These are phyloP conservation scores for Sporothrix variecibatus DNA, from an alignment of 2,329 filamentous ascomycete species.

Conservation along the genomic window DNA sequence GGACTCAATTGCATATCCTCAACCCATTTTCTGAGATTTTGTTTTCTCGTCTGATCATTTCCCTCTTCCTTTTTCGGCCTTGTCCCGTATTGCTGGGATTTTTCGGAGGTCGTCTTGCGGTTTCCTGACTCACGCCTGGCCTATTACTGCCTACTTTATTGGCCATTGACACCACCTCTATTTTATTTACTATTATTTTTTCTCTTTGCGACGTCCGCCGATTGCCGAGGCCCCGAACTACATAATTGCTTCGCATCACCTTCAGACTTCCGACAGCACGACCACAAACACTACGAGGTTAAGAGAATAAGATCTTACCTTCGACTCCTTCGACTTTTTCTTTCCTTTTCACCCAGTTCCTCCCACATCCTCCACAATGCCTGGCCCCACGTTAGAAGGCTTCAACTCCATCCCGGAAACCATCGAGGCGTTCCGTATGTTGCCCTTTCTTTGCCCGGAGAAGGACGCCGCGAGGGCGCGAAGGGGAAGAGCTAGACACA, in stretches of 20 bases:
- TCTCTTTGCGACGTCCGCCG: constrained; percentile 11
- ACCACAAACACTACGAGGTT: background rate
- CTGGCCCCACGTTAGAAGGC: constrained; percentile 53
- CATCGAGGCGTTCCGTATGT: constrained; percentile 65
- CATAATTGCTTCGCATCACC: constrained; percentile 7
- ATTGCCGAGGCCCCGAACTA: constrained; percentile 22
- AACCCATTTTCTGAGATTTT: background rate
- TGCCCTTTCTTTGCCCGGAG: background rate
- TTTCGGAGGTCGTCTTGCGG: background rate
- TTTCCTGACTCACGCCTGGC: constrained; percentile 11
- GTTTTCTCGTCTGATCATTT: background rate
- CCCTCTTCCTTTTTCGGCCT: background rate
- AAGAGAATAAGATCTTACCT: background rate
- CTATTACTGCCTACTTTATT: background rate
- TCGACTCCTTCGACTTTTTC: background rate
- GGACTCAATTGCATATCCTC: constrained; percentile 1
- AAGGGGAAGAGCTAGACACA: background rate
- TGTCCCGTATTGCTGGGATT: background rate
- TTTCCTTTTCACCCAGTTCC: background rate
- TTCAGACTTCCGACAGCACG: background rate
- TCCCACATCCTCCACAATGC: constrained; percentile 40
- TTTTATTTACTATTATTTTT: constrained; percentile 2
- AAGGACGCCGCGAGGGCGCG: background rate
- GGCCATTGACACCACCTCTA: constrained; percentile 1
- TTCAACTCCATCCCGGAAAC: constrained; percentile 68